Base-by-base conservation (phyloP, 495 filamentous ascomycete species). In the Corynascus novoguineensis region DNA sequence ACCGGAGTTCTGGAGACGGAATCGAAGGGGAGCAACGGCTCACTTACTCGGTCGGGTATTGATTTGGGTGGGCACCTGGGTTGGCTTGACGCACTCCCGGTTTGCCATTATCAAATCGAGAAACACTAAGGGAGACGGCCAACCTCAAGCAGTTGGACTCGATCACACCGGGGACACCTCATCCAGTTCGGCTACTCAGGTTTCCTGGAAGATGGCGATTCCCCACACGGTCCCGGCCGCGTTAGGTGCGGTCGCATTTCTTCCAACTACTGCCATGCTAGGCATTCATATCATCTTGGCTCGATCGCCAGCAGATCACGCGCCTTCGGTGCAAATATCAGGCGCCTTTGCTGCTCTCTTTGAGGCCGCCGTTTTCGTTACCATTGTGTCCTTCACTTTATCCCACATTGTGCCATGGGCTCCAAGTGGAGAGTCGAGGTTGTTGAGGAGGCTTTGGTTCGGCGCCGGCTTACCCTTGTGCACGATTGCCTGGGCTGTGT, bases 221-320 rank as follows among this genome's bases (percentile, higher is more conserved):
- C 65, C 65, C 49, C 65, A 59, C 32, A 11, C 60, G 3, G 55
- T 77, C 52, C 66, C 71, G 25, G 61, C 61, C 29, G 66, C 49
- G 57, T 64, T 78, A 62, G 76, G 75, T 49, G 50, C 60, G 17
- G 28, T 71, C 48, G 67, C 75, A 34, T 51, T 71, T 12, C 44
- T 77, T 11, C 66, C 75, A 4, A 78, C 76, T 9, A 66, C 68
- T 17, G 71, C 73, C 15, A 60, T 67, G 25, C 34, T 78, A 21
- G 65, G 66, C 31, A 62, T 75, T 7, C 71, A 77, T 41, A 65
- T 70, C 24, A 64, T 75, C 31, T 62, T 79, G 25, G 72, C 75
- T 8, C 66, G 59, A 17, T 73, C 68, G 47, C 41, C 68, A 49
- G 64, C 65, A 53, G 50, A 60, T 34, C 58, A 63, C 7, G 37